These are phyloP conservation scores for Psidium friedrichsthalianum DNA, from an alignment of 345 rosid genomes.

Conservation along the genomic window DNA sequence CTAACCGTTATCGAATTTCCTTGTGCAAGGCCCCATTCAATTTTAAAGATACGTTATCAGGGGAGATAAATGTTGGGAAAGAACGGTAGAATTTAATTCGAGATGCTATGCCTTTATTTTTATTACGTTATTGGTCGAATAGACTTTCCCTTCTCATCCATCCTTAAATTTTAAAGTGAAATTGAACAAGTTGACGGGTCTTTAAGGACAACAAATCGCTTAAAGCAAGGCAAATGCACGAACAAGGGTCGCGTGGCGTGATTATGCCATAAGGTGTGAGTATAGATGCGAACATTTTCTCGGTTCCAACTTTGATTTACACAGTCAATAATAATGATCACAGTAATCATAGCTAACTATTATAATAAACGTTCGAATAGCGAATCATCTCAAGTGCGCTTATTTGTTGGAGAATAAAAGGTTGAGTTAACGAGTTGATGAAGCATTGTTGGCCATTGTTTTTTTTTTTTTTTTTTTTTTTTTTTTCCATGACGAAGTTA, in stretches of 20 bases:
- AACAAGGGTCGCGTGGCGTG: not conserved
- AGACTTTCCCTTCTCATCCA: not conserved
- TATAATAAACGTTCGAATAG: not conserved
- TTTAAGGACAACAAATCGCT: not conserved
- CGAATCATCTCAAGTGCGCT: not conserved
- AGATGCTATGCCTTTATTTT: not conserved
- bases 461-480: no score
- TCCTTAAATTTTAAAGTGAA: not conserved
- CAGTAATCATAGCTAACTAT: not conserved
- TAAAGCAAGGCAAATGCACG: not conserved
- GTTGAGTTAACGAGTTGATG: not conserved
- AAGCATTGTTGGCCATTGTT: not conserved
- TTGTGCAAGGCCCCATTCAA: not conserved
- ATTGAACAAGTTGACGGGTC: not conserved
- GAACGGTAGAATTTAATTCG: not conserved
- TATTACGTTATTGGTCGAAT: not conserved
- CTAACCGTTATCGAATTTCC: not conserved
- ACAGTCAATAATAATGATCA: not conserved
- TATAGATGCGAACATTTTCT: not conserved
- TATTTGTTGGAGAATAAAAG: not conserved
- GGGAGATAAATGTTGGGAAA: not conserved
- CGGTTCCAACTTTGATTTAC: not conserved
- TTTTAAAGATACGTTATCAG: not conserved
- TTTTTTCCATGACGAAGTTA: not conserved
- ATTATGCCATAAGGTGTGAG: not conserved